phyloP scores from a whole-genome alignment of 495 filamentous ascomycete species.

The Aspergillus campestris region DNA sequence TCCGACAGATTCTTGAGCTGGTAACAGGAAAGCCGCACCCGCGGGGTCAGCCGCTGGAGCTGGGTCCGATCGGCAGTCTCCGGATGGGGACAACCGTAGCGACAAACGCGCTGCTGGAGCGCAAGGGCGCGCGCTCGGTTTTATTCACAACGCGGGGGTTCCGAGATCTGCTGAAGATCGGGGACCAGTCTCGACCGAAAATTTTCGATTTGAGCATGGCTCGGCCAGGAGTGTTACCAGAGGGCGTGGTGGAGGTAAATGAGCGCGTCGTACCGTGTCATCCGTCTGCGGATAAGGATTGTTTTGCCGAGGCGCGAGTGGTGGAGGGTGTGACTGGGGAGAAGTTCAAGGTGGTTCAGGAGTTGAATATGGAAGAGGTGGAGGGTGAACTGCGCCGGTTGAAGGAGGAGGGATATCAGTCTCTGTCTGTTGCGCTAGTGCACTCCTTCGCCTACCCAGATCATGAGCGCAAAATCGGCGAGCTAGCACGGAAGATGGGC shows the following conservation, averaged over 20 bases:
- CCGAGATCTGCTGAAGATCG: slow-evolving; percentile 81
- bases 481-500: slow-evolving; percentile 41
- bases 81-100: slow-evolving; percentile 89
- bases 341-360: slow-evolving; percentile 41
- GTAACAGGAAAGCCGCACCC: slow-evolving; percentile 70
- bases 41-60: slow-evolving; percentile 74
- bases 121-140: slow-evolving; percentile 89
- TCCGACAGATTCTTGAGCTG: slow-evolving; percentile 77
- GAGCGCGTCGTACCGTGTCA: slow-evolving; percentile 55
- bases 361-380: slow-evolving; percentile 29
- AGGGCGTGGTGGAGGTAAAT: slow-evolving; percentile 66
- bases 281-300: slow-evolving; percentile 56
- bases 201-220: slow-evolving; percentile 79
- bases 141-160: slow-evolving; percentile 91
- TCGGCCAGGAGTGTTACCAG: slow-evolving; percentile 72
- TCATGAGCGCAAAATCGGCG: slow-evolving; percentile 41
- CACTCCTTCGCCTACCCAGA: slow-evolving; percentile 49
- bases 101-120: slow-evolving; percentile 84
- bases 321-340: slow-evolving; percentile 45
- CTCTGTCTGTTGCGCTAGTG: slow-evolving; percentile 44
- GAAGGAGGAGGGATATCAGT: slow-evolving; percentile 39
- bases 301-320: slow-evolving; percentile 26
- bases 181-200: slow-evolving; percentile 73
- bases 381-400: slow-evolving; percentile 34
- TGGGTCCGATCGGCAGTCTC: slow-evolving; percentile 70